phyloP scores from a whole-genome alignment of 1,284 basidiomycete genomes.

The Farysia itapuensis region DNA sequence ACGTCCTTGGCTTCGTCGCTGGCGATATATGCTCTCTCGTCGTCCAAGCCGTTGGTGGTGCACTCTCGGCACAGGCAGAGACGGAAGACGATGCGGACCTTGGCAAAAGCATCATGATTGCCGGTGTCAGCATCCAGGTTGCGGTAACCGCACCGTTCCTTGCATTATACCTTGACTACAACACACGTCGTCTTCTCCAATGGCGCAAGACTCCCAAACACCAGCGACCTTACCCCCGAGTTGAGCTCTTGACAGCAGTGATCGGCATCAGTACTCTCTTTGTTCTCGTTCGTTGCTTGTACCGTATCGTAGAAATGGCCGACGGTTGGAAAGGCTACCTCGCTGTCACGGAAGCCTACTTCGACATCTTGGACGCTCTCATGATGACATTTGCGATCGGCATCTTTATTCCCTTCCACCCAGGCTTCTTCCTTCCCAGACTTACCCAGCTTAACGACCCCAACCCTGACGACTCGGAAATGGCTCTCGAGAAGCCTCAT shows the following conservation, averaged over 20 bases:
- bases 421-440: conserved; percentile 13
- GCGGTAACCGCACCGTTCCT: conserved; percentile 32
- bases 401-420: conserved; percentile 31
- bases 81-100: conserved; percentile 3
- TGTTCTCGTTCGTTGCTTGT: conserved; percentile 34
- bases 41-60: conserved; percentile 32
- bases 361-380: conserved; percentile 27
- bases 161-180: conserved; percentile 30
- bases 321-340: conserved; percentile 32
- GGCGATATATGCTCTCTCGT: conserved; percentile 33
- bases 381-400: conserved; percentile 32
- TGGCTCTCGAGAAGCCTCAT: background rate
- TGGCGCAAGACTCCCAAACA: conserved; percentile 8
- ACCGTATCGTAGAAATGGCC: conserved; percentile 38
- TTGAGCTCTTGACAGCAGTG: conserved; percentile 16
- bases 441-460: background rate
- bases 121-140: conserved; percentile 32
- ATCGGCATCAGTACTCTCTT: conserved; percentile 30
- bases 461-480: background rate
- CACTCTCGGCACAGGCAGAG: conserved; percentile 15
- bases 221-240: conserved; percentile 7
- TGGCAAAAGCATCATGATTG: conserved; percentile 29
- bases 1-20: conserved; percentile 24
- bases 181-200: conserved; percentile 20
- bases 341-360: conserved; percentile 21